phyloP scores from a whole-genome alignment of 768 basidiomycete species.

The Trametes villosa region DNA sequence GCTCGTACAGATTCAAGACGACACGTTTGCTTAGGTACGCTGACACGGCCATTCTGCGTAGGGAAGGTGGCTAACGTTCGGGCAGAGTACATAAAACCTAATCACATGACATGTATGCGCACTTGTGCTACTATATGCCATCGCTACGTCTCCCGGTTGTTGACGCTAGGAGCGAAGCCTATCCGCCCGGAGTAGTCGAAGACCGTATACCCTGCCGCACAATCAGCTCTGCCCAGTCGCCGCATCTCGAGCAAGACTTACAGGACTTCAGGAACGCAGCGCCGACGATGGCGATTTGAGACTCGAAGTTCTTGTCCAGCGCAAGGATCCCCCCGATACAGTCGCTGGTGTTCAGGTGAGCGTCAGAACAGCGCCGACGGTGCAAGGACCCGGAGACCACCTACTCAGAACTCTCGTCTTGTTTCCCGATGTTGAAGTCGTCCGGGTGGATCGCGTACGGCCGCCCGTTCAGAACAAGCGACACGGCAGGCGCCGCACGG shows the following conservation, averaged over 20 bases:
- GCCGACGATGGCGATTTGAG: conserved; percentile 62
- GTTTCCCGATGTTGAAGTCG: conserved; percentile 62
- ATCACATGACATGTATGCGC: neutral
- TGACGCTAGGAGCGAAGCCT: conserved; percentile 61
- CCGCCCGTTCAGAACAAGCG: conserved; percentile 50
- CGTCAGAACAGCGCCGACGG: conserved; percentile 2
- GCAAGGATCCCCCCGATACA: conserved; percentile 63
- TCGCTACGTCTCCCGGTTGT: conserved; percentile 37
- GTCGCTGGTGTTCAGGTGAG: conserved; percentile 35
- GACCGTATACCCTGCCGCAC: conserved; percentile 56
- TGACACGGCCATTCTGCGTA: neutral
- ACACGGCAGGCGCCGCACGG: conserved; percentile 36
- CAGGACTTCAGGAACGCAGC: conserved; percentile 73
- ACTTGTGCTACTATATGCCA: no score
- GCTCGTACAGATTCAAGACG: neutral
- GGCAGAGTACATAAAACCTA: conserved; percentile 3
- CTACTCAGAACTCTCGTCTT: conserved; percentile 36
- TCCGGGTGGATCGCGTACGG: conserved; percentile 45
- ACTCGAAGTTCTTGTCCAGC: conserved; percentile 48
- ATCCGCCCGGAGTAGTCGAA: conserved; percentile 65
- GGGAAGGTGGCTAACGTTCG: neutral
- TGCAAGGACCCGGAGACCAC: conserved; percentile 19
- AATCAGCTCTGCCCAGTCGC: neutral
- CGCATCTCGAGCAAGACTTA: conserved; percentile 36
- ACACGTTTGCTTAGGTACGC: conserved; percentile 9